Base-by-base conservation (phyloP, 2,329 filamentous ascomycete species). In the Fusarium solani-melongenae region DNA sequence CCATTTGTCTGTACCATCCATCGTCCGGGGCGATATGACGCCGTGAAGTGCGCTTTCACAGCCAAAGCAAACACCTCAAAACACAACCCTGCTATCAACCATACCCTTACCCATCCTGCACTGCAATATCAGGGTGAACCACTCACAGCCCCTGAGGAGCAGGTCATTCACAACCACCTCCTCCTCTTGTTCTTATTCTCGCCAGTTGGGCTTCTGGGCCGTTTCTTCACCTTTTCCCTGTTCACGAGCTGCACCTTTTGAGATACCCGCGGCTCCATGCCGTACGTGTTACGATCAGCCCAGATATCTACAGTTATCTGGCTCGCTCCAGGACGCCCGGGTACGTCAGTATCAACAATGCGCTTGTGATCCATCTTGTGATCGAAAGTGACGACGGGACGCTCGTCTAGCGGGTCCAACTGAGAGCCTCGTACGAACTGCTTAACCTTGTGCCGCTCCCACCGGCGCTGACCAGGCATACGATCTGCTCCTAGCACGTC, bases 381-480 rank as follows among this genome's bases (percentile, higher is more conserved):
- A 17, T 77, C 68, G 17, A 78, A 77, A 11, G 67, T 15, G 27
- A 67, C 56, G 7, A 44, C 66, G 6, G 75, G 76, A 8, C 73
- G 72, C 34, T 66, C 58, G 24, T 29, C n/a, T 4, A 73, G 27
- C 5, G 38, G 15, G 5, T 58, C 31, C 11, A 69, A 41, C 20
- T 70, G 55, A 14, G 68, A 62, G 10, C 69, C 60, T 17, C 61
- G 41, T 12, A 49, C 55, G 3, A 44, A 39, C 33, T 56, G 63
- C 5, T 51, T 20, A 6, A 20, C 22, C 53, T 67, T 75, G 51
- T 78, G 76, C 29, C 67, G 63, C 62, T 78, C 76, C 61, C 66
- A 74, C 3, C 76, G 72, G 22, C 55, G 66, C 67, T 78, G 76
- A 3, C 74, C 76, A n/a, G 76, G 76, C 76, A 78, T 78, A n/a